Evolutionary conservation across 345 rosid species (phyloP).

Genomic region (Populus simonii): DNA sequence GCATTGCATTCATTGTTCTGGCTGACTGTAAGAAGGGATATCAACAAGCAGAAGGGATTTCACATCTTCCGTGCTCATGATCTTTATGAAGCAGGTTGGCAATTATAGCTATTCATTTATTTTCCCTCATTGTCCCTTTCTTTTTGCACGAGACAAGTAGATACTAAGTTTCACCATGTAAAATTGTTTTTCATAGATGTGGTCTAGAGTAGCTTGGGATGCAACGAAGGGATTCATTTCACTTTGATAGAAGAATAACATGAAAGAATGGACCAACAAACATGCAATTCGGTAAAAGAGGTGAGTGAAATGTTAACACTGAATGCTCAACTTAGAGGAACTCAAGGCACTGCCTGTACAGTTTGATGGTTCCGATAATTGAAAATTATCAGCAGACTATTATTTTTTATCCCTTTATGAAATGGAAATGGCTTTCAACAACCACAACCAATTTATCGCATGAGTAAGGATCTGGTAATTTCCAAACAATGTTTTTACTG

Average conservation of each 20-base stretch:
- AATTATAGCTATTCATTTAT: not conserved
- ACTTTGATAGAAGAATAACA: not conserved
- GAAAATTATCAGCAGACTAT: not conserved
- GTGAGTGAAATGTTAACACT: slow-evolving; percentile 8
- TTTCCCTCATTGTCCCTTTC: not conserved
- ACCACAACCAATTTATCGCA: too few relatives aligned
- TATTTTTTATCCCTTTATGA: not conserved
- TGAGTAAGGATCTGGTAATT: too few relatives aligned
- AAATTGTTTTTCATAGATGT: slow-evolving; percentile 8
- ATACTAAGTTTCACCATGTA: not conserved
- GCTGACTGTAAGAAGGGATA: slow-evolving; percentile 1
- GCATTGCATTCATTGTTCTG: slow-evolving; percentile 8
- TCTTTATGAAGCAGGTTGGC: slow-evolving; percentile 14
- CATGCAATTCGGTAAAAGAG: slow-evolving; percentile 6
- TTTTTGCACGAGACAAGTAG: not conserved
- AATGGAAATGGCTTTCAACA: not conserved
- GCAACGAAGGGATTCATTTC: slow-evolving; percentile 12
- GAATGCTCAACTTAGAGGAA: not conserved
- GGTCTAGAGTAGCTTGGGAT: slow-evolving; percentile 15
- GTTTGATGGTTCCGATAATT: not conserved
- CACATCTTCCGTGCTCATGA: not conserved
- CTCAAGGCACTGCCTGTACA: not conserved
- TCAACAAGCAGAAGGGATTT: slow-evolving; percentile 14
- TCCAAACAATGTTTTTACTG: too few relatives aligned
- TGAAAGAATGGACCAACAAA: not conserved